These are phyloP conservation scores for Pittosporum tobira DNA, from an alignment of 129 eudicot species.

Conservation along the genomic window DNA sequence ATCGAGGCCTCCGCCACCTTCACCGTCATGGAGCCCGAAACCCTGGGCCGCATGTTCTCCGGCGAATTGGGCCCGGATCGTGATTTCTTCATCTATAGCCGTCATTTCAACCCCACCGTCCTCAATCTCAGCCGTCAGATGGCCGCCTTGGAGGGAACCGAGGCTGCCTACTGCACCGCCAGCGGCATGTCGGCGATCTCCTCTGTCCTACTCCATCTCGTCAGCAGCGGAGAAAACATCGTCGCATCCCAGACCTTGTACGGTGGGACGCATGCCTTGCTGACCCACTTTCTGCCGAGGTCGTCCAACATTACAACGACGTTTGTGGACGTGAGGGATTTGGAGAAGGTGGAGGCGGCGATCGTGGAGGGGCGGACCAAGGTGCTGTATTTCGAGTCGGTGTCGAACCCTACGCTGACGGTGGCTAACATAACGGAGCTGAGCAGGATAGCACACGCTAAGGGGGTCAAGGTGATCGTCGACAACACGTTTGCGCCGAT, in stretches of 20 bases:
- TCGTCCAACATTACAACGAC: conserved; percentile 48
- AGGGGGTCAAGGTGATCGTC: conserved; percentile 47
- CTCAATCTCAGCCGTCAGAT: conserved; percentile 61
- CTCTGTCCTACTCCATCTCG: conserved; percentile 39
- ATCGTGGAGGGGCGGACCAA: conserved; percentile 47
- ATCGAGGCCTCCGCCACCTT: conserved; percentile 76
- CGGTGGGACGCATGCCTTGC: conserved; percentile 67
- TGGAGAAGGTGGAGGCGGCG: conserved; percentile 35
- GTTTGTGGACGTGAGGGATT: conserved; percentile 49
- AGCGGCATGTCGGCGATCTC: conserved; percentile 74
- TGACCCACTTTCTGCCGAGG: conserved; percentile 49
- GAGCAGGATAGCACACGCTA: conserved; percentile 44
- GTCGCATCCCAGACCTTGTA: conserved; percentile 56
- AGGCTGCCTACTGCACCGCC: conserved; percentile 66
- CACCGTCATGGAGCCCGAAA: conserved; percentile 75
- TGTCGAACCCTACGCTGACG: conserved; percentile 55
- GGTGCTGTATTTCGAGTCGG: conserved; percentile 56
- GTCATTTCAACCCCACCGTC: conserved; percentile 65
- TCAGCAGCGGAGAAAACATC: conserved; percentile 43
- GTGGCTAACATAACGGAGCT: conserved; percentile 63
- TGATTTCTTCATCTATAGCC: conserved; percentile 61
- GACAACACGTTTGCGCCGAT: conserved; percentile 66
- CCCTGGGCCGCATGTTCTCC: conserved; percentile 53
- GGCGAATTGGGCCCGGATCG: conserved; percentile 63
- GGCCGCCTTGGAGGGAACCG: conserved; percentile 69